A percentile compares a stretch with the other conserved stretches of the same genome.
Evolutionary conservation across 2,329 filamentous ascomycete genomes (phyloP).

Genomic region (Drechslerella dactyloides): DNA sequence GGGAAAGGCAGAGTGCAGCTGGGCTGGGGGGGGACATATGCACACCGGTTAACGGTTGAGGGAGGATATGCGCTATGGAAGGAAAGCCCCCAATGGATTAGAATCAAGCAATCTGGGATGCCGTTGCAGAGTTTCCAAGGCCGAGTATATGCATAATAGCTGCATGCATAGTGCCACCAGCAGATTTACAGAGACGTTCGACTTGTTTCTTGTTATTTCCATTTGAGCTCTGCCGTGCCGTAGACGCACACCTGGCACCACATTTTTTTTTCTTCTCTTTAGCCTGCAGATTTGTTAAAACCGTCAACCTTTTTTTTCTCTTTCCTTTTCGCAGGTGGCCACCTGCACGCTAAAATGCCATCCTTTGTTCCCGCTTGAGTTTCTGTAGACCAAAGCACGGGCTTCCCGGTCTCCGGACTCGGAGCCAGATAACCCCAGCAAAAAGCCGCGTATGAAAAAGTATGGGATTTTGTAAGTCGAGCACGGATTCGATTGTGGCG

Average conservation of each 20-base stretch:
- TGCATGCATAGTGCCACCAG: background rate
- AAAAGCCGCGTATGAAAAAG: slow-evolving; percentile 38
- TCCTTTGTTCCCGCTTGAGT: slow-evolving; percentile 9
- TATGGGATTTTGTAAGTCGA: background rate
- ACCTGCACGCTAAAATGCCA: slow-evolving; percentile 7
- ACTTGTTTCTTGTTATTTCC: too few relatives aligned
- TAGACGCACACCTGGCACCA: too few relatives aligned
- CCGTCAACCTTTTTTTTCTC: background rate
- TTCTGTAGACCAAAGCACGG: slow-evolving; percentile 14
- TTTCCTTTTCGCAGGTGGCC: too few relatives aligned
- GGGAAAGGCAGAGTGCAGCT: background rate
- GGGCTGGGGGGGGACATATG: too few relatives aligned
- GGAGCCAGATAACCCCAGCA: background rate
- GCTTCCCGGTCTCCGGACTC: slow-evolving; percentile 21
- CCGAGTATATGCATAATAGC: background rate
- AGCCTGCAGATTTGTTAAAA: background rate
- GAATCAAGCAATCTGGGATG: background rate
- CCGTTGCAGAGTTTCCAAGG: background rate
- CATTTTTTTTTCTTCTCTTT: too few relatives aligned
- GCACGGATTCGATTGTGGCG: slow-evolving; percentile 42
- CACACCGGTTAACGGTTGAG: too few relatives aligned
- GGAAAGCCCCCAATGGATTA: background rate
- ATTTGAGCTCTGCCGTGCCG: too few relatives aligned
- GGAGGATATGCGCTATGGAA: too few relatives aligned
- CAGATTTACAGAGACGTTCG: too few relatives aligned